These are phyloP conservation scores for Acephala macrosclerotiorum DNA, from an alignment of 2,329 filamentous ascomycete genomes.

Conservation along the genomic window DNA sequence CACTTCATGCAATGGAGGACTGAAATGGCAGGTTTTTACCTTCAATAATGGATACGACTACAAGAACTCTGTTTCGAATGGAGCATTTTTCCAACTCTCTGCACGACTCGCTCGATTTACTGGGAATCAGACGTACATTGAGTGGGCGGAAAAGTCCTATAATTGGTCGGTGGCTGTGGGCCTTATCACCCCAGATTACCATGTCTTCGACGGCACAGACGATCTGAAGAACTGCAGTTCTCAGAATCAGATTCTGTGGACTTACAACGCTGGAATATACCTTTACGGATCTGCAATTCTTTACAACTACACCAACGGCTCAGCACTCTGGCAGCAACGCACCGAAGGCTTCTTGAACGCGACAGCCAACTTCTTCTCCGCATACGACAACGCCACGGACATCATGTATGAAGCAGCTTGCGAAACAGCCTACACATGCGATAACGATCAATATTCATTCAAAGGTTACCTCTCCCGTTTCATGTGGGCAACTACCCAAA, in stretches of 20 bases:
- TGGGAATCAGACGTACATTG: slow-evolving; percentile 68
- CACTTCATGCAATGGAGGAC: slow-evolving; percentile 71
- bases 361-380: slow-evolving; percentile 60
- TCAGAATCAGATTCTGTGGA: slow-evolving; percentile 64
- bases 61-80: slow-evolving; percentile 84
- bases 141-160: slow-evolving; percentile 73
- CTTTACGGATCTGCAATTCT: slow-evolving; percentile 70
- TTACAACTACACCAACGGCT: slow-evolving; percentile 63
- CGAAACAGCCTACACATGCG: slow-evolving; percentile 63
- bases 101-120: slow-evolving; percentile 77
- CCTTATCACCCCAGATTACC: slow-evolving; percentile 61
- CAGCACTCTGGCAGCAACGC: slow-evolving; percentile 61
- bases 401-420: slow-evolving; percentile 74
- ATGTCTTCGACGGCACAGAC: slow-evolving; percentile 70
- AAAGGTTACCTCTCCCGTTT: slow-evolving; percentile 73
- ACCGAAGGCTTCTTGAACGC: slow-evolving; percentile 60
- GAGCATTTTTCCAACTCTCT: slow-evolving; percentile 82
- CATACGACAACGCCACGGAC: slow-evolving; percentile 58
- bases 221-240: slow-evolving; percentile 57
- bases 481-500: slow-evolving; percentile 63
- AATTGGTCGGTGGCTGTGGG: slow-evolving; percentile 67
- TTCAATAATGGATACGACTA: slow-evolving; percentile 82
- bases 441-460: slow-evolving; percentile 70
- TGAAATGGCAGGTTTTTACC: slow-evolving; percentile 83
- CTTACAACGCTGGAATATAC: slow-evolving; percentile 71